A percentile compares a stretch with the other conserved stretches of the same genome.
Evolutionary conservation across 2,329 filamentous ascomycete genomes (phyloP).

Genomic region (Fusarium sp.): DNA sequence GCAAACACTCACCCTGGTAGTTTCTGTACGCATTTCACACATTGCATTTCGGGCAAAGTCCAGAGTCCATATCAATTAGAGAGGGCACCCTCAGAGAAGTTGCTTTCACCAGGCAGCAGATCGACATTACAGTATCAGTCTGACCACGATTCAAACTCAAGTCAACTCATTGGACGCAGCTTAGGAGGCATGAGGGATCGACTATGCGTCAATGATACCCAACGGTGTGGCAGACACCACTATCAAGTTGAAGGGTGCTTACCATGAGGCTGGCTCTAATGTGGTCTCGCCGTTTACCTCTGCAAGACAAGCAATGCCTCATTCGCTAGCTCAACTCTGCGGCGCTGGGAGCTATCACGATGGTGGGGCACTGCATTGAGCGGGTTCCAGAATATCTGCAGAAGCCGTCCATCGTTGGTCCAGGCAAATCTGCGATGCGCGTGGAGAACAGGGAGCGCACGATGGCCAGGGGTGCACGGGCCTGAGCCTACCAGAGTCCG

Average conservation of each 20-base stretch:
- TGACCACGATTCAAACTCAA: neutral
- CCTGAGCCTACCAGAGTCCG: conserved; percentile 17
- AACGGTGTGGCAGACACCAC: conserved; percentile 7
- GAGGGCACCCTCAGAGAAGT: neutral
- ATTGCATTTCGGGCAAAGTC: conserved; percentile 31
- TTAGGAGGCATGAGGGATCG: neutral
- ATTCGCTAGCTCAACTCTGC: conserved; percentile 14
- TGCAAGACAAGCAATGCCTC: conserved; percentile 8
- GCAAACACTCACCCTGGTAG: conserved; percentile 24
- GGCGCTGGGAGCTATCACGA: conserved; percentile 21
- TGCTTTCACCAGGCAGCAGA: neutral
- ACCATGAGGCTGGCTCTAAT: neutral
- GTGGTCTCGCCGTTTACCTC: neutral
- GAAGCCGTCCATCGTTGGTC: conserved; percentile 32
- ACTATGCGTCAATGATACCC: conserved; percentile 1
- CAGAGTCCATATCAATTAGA: conserved; percentile 23
- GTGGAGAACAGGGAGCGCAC: conserved; percentile 18
- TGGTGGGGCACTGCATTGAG: conserved; percentile 28
- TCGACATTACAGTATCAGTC: neutral
- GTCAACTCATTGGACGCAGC: neutral
- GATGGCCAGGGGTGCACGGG: conserved; percentile 25
- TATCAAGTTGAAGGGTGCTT: neutral
- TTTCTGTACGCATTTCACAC: conserved; percentile 32
- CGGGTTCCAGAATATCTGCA: conserved; percentile 41
- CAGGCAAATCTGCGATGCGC: conserved; percentile 12